Conservation (phyloP, 2,329 filamentous ascomycete species). For the Tolypocladium paradoxum region DNA sequence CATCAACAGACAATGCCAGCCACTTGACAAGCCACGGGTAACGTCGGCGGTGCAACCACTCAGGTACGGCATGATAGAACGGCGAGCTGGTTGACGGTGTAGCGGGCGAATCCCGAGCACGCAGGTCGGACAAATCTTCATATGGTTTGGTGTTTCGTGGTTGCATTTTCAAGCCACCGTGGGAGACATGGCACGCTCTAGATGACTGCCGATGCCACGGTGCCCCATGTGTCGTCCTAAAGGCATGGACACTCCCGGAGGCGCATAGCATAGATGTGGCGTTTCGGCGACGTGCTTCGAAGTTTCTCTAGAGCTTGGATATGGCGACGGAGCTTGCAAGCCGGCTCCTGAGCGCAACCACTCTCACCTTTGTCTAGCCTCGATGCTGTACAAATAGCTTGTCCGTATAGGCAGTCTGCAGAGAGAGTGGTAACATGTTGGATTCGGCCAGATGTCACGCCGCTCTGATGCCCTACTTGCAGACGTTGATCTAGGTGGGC, state of each 20-base stretch:
- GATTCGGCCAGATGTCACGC: neutral
- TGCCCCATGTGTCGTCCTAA: neutral
- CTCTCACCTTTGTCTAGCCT: neutral
- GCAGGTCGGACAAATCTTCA: neutral
- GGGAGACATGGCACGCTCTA: neutral
- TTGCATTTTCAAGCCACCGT: neutral
- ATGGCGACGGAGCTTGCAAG: neutral
- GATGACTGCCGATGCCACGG: neutral
- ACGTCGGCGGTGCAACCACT: neutral
- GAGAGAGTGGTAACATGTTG: neutral
- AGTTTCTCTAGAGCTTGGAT: neutral
- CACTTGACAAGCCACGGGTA: neutral
- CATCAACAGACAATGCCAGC: neutral
- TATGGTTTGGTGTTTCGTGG: neutral
- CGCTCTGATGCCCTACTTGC: neutral
- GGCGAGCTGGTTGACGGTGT: neutral
- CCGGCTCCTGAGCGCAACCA: neutral
- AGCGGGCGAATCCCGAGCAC: neutral
- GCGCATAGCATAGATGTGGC: neutral
- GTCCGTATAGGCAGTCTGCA: neutral
- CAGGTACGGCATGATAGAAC: neutral
- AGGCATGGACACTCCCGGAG: neutral
- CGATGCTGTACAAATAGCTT: neutral
- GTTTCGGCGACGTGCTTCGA: neutral
- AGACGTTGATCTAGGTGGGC: neutral